Base-by-base conservation (phyloP, 2,329 filamentous ascomycete genomes). In the Pseudogymnoascus sp. region DNA sequence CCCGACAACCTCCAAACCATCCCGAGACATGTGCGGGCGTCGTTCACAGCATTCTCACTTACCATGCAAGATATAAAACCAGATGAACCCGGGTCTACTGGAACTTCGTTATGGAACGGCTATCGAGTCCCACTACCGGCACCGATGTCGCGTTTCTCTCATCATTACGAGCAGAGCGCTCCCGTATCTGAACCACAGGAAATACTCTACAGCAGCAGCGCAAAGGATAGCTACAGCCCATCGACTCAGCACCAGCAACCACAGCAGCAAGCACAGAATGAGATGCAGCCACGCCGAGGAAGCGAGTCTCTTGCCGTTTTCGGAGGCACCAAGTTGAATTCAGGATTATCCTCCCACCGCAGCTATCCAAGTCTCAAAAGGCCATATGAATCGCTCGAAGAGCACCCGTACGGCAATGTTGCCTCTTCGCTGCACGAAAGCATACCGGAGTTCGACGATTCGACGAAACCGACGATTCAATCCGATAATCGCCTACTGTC, bases 401-500 rank as follows among this genome's bases (percentile, higher is more conserved):
- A 68, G 11, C 64, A 65, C 15, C 60, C 66, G 3, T 73, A 71
- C 62, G 66, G 63, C 10, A 69, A 70, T 58, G 66, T 60, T 60
- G 62, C 68, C 8, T 69, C 69, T 31, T 68, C 68, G 37, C 68
- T 68, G 47, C 65, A 68, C 61, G 71, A 72, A 60, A 54, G 60
- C 24, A 35, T 35, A 33, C 60, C 47, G 15, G 71, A 72, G 4
- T 24, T 66, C n/a, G 65, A 67, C 58, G 69, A 71, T 11, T 60
- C 62, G 9, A 63, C 64, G 15, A 70, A 72, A 59, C 68, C 70
- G 15, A 66, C 66, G 29, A 72, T 73, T 44, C 70, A 69, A 59
- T 68, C 72, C 61, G 71, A 71, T 54, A 70, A 73, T 62, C 64
- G 68, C 60, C 65, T 73, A 24, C 66, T 73, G n/a, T 72, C 68